Evolutionary conservation across 306 rosid genomes (phyloP).

Genomic region (Rosa lucieae): DNA sequence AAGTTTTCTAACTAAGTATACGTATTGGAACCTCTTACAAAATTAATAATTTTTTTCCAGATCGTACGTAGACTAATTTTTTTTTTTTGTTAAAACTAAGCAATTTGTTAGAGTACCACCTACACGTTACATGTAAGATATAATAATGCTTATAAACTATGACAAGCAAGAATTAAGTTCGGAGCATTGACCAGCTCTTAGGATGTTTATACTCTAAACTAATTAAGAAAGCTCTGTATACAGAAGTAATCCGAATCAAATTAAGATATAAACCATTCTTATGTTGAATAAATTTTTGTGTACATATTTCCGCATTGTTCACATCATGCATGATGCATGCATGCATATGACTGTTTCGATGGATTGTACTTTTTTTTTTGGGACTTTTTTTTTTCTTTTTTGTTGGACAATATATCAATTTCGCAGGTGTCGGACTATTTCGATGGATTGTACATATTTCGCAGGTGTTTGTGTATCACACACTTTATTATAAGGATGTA

Average conservation of each 20-base stretch:
- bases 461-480: too few relatives aligned
- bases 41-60: neutral
- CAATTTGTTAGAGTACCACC: neutral
- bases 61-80: neutral
- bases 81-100: neutral
- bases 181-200: neutral
- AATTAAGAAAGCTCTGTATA: neutral
- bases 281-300: neutral
- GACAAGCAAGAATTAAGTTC: neutral
- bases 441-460: too few relatives aligned
- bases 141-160: neutral
- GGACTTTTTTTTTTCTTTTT: too few relatives aligned
- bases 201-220: neutral
- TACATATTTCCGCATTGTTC: neutral
- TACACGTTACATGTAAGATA: constrained; percentile 1
- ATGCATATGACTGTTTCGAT: neutral
- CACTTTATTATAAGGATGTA: too few relatives aligned
- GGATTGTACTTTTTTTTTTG: too few relatives aligned
- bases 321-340: neutral
- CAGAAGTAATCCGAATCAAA: neutral
- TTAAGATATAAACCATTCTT: neutral
- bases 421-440: too few relatives aligned
- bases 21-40: neutral
- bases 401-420: too few relatives aligned
- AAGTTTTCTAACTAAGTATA: neutral